phyloP scores from a whole-genome alignment of 805 yeast species.

The Suhomyces sp. region DNA sequence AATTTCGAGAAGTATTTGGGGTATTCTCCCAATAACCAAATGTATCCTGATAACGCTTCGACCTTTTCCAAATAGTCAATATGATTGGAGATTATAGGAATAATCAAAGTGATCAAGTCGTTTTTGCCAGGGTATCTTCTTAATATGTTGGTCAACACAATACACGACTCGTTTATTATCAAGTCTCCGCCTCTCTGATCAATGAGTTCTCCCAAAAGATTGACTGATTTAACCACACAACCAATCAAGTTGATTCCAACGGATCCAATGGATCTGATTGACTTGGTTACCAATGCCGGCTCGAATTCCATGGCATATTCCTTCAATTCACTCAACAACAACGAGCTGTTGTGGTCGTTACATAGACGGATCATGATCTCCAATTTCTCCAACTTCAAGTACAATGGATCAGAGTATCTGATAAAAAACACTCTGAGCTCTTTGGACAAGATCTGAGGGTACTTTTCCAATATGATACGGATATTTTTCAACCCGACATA shows the following conservation, averaged over 20 bases:
- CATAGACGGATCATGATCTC: conserved; percentile 72
- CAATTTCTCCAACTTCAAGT: conserved; percentile 71
- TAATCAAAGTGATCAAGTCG: conserved; percentile 47
- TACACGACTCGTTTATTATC: conserved; percentile 56
- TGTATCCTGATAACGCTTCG: conserved; percentile 56
- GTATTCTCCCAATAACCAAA: conserved; percentile 74
- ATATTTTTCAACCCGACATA: conserved; percentile 90
- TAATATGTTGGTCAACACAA: conserved; percentile 61
- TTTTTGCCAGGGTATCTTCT: conserved; percentile 60
- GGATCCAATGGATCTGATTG: conserved; percentile 67
- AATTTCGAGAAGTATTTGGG: conserved; percentile 57
- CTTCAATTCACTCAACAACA: conserved; percentile 65
- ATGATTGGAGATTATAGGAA: conserved; percentile 52
- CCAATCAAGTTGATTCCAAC: conserved; percentile 62
- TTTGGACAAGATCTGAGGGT: conserved; percentile 71
- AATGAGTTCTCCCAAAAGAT: conserved; percentile 54
- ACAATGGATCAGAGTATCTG: conserved; percentile 80
- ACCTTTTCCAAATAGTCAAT: conserved; percentile 46
- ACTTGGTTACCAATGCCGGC: conserved; percentile 64
- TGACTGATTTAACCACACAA: conserved; percentile 56
- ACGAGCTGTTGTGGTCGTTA: conserved; percentile 53
- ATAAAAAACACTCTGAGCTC: conserved; percentile 89
- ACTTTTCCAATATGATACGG: conserved; percentile 82
- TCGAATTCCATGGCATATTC: conserved; percentile 88
- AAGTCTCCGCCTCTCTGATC: conserved; percentile 62